These are phyloP conservation scores for Crithidia bombi DNA, from an alignment of 208 protist species.

Conservation along the genomic window DNA sequence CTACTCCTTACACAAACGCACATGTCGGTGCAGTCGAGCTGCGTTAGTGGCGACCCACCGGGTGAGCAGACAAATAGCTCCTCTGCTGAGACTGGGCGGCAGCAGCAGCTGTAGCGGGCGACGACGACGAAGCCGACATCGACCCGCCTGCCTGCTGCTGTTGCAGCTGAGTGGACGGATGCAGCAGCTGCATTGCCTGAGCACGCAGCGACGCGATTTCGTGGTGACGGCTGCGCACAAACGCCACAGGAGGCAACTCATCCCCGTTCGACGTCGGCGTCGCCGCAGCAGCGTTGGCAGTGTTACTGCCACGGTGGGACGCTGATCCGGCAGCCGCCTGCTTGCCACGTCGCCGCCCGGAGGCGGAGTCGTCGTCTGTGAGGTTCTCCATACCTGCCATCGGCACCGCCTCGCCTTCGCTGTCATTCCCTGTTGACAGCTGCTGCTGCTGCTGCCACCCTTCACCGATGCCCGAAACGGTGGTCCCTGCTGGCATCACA, in stretches of 20 bases:
- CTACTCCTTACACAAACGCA: no score
- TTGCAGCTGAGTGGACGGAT: constrained; percentile 1
- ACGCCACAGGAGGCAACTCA: constrained; percentile 22
- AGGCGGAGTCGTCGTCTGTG: neutral
- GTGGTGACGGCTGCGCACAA: constrained; percentile 25
- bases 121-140: constrained; percentile 3
- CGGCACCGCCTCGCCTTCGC: neutral
- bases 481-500: constrained; percentile 20
- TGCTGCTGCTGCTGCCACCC: constrained; percentile 9
- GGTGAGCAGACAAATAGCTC: neutral
- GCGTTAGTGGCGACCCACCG: neutral
- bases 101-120: neutral
- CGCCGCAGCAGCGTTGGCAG: constrained; percentile 7
- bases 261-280: neutral
- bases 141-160: neutral
- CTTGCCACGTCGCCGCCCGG: constrained; percentile 5
- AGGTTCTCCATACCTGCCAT: constrained; percentile 13
- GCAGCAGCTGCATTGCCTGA: constrained; percentile 33
- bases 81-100: neutral
- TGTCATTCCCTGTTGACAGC: neutral
- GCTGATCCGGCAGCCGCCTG: neutral
- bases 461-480: constrained; percentile 4
- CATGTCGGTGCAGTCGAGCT: no score
- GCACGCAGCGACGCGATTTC: constrained; percentile 17
- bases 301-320: neutral